Base-by-base conservation (phyloP, 129 eudicot genomes). In the Ambrosia trifida region DNA sequence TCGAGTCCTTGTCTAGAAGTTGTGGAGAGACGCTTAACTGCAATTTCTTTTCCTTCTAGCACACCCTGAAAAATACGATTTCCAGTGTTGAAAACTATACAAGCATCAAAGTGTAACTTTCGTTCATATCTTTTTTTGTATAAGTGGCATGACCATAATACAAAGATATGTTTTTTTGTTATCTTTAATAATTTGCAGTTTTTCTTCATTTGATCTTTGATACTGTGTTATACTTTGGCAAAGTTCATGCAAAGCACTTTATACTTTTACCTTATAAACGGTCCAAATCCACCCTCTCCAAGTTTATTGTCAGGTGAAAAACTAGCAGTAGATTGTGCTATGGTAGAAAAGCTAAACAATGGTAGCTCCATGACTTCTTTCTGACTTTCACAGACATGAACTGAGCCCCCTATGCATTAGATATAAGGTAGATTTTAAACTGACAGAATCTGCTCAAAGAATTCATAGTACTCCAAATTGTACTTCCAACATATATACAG, bases 241-340 rank as follows among this genome's bases (percentile, higher is more conserved):
- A 49, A 49, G 18, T 49, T 18, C 54, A 49, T 4, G 54, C 19
- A 4, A 49, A 49, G 18, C 54, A 49, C 54, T 49, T 53, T 18
- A 14, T 8, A 54, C 19, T 2, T 31, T 59, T 45, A 78, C 83
- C 83, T 79, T 79, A 33, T 79, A 79, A 67, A 79, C 0, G 60
- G 32, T 61, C 83, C 83, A 60, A 79, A 79, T 56, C 83, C 83
- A 13, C 83, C 83, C 45, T 68, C 83, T 12, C 79, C 83, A 61
- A 79, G 76, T 64, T 72, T 74, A 62, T 60, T 69, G 13, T 73
- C 52, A 4, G 8, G 11, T 49, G 83, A 61, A 72, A 79, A 74
- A 24, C 31, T 74, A 6, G 41, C 44, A 33, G 83, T 68, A 31
- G 43, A 59, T 31, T 31, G 3, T 36, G 61, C 58, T 50, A 79